Evolutionary conservation across 495 filamentous ascomycete genomes (phyloP), one percentile per base, ranked within the genome.

Genomic region (Hypoxylon subgilvum): DNA sequence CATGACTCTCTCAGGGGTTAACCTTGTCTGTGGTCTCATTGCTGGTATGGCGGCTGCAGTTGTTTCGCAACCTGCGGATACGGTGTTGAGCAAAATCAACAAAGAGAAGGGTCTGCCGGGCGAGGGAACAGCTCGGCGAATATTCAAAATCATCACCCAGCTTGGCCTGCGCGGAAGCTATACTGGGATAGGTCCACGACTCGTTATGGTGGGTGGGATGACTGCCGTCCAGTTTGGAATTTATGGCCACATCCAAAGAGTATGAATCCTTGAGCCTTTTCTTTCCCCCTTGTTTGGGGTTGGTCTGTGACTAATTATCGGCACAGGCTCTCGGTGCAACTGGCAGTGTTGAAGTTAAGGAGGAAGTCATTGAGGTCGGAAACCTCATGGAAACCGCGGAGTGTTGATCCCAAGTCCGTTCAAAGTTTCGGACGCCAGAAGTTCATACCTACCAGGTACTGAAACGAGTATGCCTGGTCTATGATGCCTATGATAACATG

Each of bases 71-170:
- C 90, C 90, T 54, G 90, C 90, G 50, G 90, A 94, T 72, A 94
- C 90, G 63, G 90, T 92, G 86, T 83, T 94, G 56, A 86, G 82
- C 74, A 92, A 92, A 82, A 92, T 94, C 83, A 94, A 94, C 82
- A 92, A 92, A 82, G 89, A 86, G 64, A 87, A 86, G 72, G 88
- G 88, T 70, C 74, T 79, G 25, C 86, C 89, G 31, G 90, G 90
- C 69, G 89, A 94, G 75, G 82, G 90, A 57, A 92, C 87, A 48
- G 80, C 80, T 53, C 78, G 74, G 65, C 86, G 90, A 69, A 74
- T 94, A 63, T 78, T 89, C 74, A 91, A 91, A 79, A 92, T 94
- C 73, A 85, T 78, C 40, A 83, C 82, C 65, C 89, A 93, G 70
- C 84, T 92, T 55, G 90, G 90, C 65, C 60, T 94, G 52, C 81